Conservation (phyloP, 805 yeast species). For the Huiozyma sinensis region DNA sequence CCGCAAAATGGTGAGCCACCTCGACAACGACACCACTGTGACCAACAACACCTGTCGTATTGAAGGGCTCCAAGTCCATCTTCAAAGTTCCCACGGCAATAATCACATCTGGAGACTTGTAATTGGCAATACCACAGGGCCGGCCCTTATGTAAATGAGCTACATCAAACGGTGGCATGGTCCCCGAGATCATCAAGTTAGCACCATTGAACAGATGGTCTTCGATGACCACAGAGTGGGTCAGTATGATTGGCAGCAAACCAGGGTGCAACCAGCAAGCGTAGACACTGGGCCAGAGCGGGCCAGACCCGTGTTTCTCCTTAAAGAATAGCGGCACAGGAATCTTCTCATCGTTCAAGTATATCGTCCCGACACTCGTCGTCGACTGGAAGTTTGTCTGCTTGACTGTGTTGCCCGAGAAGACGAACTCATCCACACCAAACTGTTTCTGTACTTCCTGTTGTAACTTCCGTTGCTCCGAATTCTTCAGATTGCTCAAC, state of each 20-base stretch:
- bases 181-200: slow-evolving; percentile 66
- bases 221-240: slow-evolving; percentile 65
- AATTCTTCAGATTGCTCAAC: slow-evolving; percentile 65
- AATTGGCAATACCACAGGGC: slow-evolving; percentile 62
- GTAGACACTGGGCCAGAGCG: slow-evolving; percentile 58
- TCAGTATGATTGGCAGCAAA: slow-evolving; percentile 54
- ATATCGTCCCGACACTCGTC: slow-evolving; percentile 40
- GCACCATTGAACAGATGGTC: slow-evolving; percentile 64
- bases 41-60: slow-evolving; percentile 38
- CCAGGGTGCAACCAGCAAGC: slow-evolving; percentile 62
- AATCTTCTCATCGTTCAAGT: slow-evolving; percentile 37
- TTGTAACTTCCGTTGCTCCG: slow-evolving; percentile 49
- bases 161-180: slow-evolving; percentile 45
- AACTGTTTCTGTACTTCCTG: slow-evolving; percentile 34
- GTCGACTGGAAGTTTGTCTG: slow-evolving; percentile 51
- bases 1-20: slow-evolving; percentile 57
- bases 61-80: slow-evolving; percentile 34
- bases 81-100: slow-evolving; percentile 62
- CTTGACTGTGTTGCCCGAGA: slow-evolving; percentile 34
- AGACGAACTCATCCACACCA: slow-evolving; percentile 25
- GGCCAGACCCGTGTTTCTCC: slow-evolving; percentile 36
- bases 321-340: slow-evolving; percentile 69
- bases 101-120: slow-evolving; percentile 47
- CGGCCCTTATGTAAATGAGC: slow-evolving; percentile 36
- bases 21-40: slow-evolving; percentile 70